phyloP scores from a whole-genome alignment of 2,329 filamentous ascomycete genomes.

The Apiospora arundinis region DNA sequence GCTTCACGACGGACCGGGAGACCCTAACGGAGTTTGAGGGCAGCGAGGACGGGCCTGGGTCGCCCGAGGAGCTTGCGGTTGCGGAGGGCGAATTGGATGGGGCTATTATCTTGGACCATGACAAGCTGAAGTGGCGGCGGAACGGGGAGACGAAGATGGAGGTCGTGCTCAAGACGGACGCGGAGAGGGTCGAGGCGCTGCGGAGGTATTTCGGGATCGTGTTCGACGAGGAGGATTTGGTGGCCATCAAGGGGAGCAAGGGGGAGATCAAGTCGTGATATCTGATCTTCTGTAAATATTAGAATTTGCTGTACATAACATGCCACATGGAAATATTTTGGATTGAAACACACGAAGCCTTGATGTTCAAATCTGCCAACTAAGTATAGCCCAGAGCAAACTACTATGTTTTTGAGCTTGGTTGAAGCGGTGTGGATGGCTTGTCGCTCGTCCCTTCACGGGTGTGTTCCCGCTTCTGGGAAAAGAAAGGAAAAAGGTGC shows the following conservation, averaged over 20 bases:
- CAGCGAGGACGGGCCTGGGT: constrained; percentile 31
- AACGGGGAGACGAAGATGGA: constrained; percentile 46
- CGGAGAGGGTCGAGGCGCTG: constrained; percentile 50
- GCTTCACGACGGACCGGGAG: constrained; percentile 47
- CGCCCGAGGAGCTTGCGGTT: constrained; percentile 44
- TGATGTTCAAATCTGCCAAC: too few relatives aligned
- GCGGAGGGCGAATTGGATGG: constrained; percentile 40
- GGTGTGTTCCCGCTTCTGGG: too few relatives aligned
- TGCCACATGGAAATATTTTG: too few relatives aligned
- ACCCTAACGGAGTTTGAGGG: constrained; percentile 20
- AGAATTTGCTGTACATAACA: neutral
- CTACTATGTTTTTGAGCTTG: too few relatives aligned
- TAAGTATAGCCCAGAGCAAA: too few relatives aligned
- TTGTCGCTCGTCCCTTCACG: too few relatives aligned
- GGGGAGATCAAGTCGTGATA: constrained; percentile 21
- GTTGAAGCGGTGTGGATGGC: too few relatives aligned
- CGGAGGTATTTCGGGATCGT: constrained; percentile 52
- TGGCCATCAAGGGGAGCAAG: constrained; percentile 25
- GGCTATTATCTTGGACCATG: constrained; percentile 44
- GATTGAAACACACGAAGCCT: neutral
- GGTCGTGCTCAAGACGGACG: constrained; percentile 46
- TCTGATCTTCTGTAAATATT: neutral
- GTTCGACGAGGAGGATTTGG: constrained; percentile 36
- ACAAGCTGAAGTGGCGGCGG: constrained; percentile 49
- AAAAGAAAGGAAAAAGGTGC: too few relatives aligned